These are phyloP conservation scores for Pugionium cornutum DNA, from an alignment of 345 rosid genomes.

Conservation along the genomic window DNA sequence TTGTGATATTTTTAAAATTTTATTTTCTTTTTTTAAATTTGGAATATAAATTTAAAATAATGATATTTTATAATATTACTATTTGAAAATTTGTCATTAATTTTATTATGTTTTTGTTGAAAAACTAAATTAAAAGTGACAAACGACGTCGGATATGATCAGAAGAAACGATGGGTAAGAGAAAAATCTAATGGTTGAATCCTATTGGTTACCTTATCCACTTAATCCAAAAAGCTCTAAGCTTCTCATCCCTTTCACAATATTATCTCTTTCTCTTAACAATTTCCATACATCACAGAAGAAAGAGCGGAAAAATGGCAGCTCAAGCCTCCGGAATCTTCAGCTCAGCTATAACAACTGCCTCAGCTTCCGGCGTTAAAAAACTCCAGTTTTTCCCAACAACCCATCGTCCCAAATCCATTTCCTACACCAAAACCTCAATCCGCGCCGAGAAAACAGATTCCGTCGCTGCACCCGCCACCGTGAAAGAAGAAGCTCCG, in stretches of 20 bases:
- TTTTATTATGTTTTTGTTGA: too few relatives aligned
- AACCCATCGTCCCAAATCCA: conserved; percentile 47
- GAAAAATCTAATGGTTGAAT: conserved; percentile 39
- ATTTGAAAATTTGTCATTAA: too few relatives aligned
- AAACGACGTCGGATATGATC: conserved; percentile 24
- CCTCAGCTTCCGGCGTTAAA: conserved; percentile 46
- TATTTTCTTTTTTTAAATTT: too few relatives aligned
- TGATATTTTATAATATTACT: too few relatives aligned
- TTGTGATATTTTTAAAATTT: too few relatives aligned
- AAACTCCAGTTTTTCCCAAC: conserved; percentile 46
- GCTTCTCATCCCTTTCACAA: conserved; percentile 40
- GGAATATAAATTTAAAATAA: too few relatives aligned
- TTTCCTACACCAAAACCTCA: conserved; percentile 43
- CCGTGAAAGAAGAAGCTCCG: conserved; percentile 54
- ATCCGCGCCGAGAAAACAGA: conserved; percentile 49
- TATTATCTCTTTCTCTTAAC: conserved; percentile 23
- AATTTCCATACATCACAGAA: conserved; percentile 3
- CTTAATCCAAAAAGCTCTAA: conserved; percentile 26
- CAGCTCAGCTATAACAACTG: conserved; percentile 54
- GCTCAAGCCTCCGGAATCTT: conserved; percentile 67
- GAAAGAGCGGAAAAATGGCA: conserved; percentile 49
- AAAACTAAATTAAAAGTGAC: too few relatives aligned
- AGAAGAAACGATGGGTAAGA: conserved; percentile 31
- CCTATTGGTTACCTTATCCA: conserved; percentile 44
- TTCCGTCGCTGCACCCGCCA: conserved; percentile 38